These are phyloP conservation scores for Cladosporium sp. DNA, from an alignment of 2,329 filamentous ascomycete genomes.

Conservation along the genomic window DNA sequence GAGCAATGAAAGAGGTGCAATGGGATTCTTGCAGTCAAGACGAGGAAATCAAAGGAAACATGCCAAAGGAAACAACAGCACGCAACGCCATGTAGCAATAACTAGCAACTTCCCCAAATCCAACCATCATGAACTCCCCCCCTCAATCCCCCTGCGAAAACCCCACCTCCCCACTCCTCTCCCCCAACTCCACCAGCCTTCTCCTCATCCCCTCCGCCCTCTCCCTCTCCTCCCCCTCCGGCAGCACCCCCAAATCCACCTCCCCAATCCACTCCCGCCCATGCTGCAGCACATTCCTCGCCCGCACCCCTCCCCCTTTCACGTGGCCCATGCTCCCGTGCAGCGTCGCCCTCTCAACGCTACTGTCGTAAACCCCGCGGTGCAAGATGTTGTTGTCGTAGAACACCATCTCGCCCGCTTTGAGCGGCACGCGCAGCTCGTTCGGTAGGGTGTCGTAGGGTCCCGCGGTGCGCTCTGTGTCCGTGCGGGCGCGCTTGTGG, in stretches of 20 bases:
- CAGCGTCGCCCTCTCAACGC: constrained; percentile 47
- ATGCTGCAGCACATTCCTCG: constrained; percentile 17
- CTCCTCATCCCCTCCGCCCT: constrained; percentile 15
- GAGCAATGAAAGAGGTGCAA: too few relatives aligned
- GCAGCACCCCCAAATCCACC: constrained; percentile 11
- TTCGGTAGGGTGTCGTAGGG: constrained; percentile 61
- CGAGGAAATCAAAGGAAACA: too few relatives aligned
- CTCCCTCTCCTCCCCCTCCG: constrained; percentile 7
- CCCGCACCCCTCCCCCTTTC: constrained; percentile 12
- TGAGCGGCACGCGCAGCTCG: constrained; percentile 62
- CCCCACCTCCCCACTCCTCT: constrained; percentile 4
- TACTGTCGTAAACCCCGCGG: constrained; percentile 60
- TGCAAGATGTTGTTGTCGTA: constrained; percentile 90
- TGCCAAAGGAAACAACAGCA: too few relatives aligned
- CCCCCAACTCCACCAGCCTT: constrained; percentile 11
- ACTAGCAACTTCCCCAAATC: too few relatives aligned
- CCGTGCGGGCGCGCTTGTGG: constrained; percentile 67
- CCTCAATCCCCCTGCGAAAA: constrained; percentile 15
- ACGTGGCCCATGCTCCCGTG: constrained; percentile 17
- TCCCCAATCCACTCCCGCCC: constrained; percentile 15
- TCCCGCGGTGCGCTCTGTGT: constrained; percentile 62
- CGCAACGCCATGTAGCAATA: too few relatives aligned
- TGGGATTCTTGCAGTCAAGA: too few relatives aligned
- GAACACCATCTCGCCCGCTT: constrained; percentile 76
- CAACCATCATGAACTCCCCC: not conserved